phyloP scores from a whole-genome alignment of 805 yeast genomes.

The Metschnikowia bowlesiae region DNA sequence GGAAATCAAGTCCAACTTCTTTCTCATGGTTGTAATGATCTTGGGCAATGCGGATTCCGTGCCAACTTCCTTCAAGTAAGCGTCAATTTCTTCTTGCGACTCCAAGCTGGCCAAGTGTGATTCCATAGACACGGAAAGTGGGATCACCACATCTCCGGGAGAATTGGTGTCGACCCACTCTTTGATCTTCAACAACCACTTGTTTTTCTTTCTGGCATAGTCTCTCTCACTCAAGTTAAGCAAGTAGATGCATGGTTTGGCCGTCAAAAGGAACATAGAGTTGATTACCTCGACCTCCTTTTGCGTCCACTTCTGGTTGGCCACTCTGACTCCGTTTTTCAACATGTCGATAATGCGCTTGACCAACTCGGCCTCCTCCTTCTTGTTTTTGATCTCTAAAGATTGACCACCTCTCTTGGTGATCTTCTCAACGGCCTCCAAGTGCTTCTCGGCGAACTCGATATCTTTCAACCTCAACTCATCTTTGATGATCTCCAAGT shows the following conservation, averaged over 20 bases:
- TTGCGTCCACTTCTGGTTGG: constrained; percentile 80
- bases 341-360: constrained; percentile 69
- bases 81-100: constrained; percentile 38
- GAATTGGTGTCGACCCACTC: constrained; percentile 88
- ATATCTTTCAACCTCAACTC: constrained; percentile 96
- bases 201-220: constrained; percentile 82
- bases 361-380: constrained; percentile 76
- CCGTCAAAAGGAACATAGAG: constrained; percentile 80
- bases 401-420: constrained; percentile 86
- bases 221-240: constrained; percentile 88
- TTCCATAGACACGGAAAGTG: constrained; percentile 89
- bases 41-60: constrained; percentile 77
- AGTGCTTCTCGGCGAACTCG: constrained; percentile 83
- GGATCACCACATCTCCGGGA: constrained; percentile 82
- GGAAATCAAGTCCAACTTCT: constrained; percentile 65
- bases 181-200: constrained; percentile 74
- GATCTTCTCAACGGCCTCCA: constrained; percentile 71
- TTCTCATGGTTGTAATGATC: constrained; percentile 68
- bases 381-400: constrained; percentile 82
- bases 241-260: constrained; percentile 91
- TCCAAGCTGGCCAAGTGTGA: constrained; percentile 69
- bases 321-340: constrained; percentile 82
- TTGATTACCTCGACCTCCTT: constrained; percentile 92
- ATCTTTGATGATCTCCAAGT: constrained; percentile 83
- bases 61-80: constrained; percentile 69